A percentile compares a stretch with the other conserved stretches of the same genome.
Conservation (phyloP, 805 yeast species). For the Cyberlindnera americana region DNA sequence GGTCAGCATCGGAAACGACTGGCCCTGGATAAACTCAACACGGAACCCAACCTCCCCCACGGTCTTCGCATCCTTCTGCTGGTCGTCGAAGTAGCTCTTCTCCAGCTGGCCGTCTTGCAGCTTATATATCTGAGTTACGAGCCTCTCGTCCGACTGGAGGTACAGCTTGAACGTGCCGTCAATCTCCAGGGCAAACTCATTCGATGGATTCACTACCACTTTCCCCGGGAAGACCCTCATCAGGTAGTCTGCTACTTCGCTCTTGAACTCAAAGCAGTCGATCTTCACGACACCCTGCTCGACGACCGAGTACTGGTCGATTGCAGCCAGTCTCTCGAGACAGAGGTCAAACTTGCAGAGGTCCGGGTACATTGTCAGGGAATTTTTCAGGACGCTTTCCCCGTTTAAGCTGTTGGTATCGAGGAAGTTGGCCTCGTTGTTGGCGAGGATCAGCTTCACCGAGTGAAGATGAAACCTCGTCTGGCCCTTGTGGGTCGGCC, state of each 20-base stretch:
- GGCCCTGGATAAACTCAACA: slow-evolving; percentile 6
- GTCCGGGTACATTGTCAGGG: slow-evolving; percentile 15
- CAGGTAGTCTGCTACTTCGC: slow-evolving; percentile 10
- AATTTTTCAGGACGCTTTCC: slow-evolving; percentile 17
- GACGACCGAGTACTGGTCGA: slow-evolving; percentile 24
- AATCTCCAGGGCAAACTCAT: slow-evolving; percentile 19
- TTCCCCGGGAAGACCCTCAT: slow-evolving; percentile 4
- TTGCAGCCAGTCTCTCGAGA: slow-evolving; percentile 17
- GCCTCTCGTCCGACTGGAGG: slow-evolving; percentile 19
- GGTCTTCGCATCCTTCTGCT: background rate
- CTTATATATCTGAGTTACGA: slow-evolving; percentile 4
- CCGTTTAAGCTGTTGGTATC: slow-evolving; percentile 15
- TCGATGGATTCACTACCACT: slow-evolving; percentile 17
- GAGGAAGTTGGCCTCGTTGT: slow-evolving; percentile 24
- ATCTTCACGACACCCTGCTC: slow-evolving; percentile 10
- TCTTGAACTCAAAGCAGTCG: slow-evolving; percentile 22
- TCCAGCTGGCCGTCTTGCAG: slow-evolving; percentile 1
- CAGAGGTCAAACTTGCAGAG: slow-evolving; percentile 20
- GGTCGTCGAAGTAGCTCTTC: background rate
- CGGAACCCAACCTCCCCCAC: slow-evolving; percentile 17
- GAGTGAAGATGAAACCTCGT: slow-evolving; percentile 16
- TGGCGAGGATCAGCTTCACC: slow-evolving; percentile 25
- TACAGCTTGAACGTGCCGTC: slow-evolving; percentile 11
- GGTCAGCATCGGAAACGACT: slow-evolving; percentile 4
- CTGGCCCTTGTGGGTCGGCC: slow-evolving; percentile 9